Base-by-base conservation (phyloP, 257 asterid genomes). In the Paraleonurus japonicus region DNA sequence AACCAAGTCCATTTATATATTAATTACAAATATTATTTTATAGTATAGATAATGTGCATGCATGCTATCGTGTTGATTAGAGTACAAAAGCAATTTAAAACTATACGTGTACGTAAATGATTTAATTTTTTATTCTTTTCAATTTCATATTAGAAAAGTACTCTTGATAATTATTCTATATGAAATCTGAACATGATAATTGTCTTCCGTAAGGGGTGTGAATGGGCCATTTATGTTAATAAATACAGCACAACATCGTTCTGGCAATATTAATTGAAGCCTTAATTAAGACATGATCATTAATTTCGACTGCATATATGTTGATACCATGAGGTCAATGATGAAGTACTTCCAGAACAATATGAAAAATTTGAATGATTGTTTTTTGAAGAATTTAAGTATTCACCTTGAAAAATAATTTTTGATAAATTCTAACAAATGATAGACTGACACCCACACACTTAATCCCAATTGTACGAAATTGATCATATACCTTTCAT, bases 181-280 rank as follows among this genome's bases (percentile, higher is more conserved):
- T 55, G 61, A 68, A 62, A 74, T 41, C 23, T 47, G 22, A 35
- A 33, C 51, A 43, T 43, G 16, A 74, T 73, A 37, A 69, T 65
- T 81, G 84, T 78, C 82, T 78, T 78, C 73, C 59, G 55, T 28
- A 55, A 55, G 73, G 78, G 70, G 69, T 60, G 69, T 70, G 70
- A 73, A 75, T 81, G 81, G 82, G 78, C 77, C 72, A 59, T 58
- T 53, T 70, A 37, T 67, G 74, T 54, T 67, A 58, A 53, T 63
- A 76, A 66, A 32, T 75, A 17, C 72, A 67, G 20, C 78, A 54
- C 69, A 47, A 12, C 30, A 33, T 48, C 30, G 23, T 57, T 54
- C 63, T 11, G 19, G 20, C 59, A 41, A 57, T 28, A 19, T 1
- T n/a, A n/a, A n/a, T 33, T 5, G 11, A 30, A 27, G 35, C 9